Percentiles rank a stretch among this genome's conserved stretches.
Conservation (phyloP, 257 asterid species). For the Cinchona pubescens region DNA sequence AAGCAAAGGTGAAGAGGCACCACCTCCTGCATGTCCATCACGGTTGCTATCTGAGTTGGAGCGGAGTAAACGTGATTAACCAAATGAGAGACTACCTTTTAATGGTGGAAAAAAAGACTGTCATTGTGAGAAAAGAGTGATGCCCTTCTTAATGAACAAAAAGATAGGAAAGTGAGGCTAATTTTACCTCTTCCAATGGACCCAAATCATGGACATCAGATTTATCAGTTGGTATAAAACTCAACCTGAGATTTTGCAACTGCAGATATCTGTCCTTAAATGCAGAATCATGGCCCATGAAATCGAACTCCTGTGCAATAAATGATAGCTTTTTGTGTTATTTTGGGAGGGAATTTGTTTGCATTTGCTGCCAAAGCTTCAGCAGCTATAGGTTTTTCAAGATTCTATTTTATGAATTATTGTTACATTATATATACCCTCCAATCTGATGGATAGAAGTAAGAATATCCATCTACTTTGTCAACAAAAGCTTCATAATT, state of each 20-base stretch:
- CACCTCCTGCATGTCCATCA: slow-evolving; percentile 78
- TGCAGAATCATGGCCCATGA: slow-evolving; percentile 84
- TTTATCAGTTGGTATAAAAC: slow-evolving; percentile 73
- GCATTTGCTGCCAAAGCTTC: background rate
- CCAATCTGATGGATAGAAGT: slow-evolving; percentile 90
- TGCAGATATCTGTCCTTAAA: slow-evolving; percentile 82
- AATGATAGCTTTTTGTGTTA: background rate
- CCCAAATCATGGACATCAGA: slow-evolving; percentile 81
- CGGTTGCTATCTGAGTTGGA: slow-evolving; percentile 62
- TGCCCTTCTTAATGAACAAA: background rate
- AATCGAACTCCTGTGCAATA: slow-evolving; percentile 61
- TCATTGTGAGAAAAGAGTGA: background rate
- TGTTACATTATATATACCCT: slow-evolving; percentile 57
- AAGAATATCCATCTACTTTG: slow-evolving; percentile 79
- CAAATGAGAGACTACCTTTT: slow-evolving; percentile 55
- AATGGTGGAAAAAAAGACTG: slow-evolving; percentile 6
- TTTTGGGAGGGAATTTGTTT: background rate
- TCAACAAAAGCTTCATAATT: slow-evolving; percentile 58
- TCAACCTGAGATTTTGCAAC: slow-evolving; percentile 76
- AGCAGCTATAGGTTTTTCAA: background rate
- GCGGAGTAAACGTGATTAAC: slow-evolving; percentile 63
- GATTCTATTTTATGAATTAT: background rate
- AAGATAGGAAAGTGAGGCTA: background rate
- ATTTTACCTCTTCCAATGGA: slow-evolving; percentile 64
- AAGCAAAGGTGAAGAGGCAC: background rate